These are phyloP conservation scores for Colletotrichum sublineola DNA, from an alignment of 2,329 filamentous ascomycete species.

Conservation along the genomic window DNA sequence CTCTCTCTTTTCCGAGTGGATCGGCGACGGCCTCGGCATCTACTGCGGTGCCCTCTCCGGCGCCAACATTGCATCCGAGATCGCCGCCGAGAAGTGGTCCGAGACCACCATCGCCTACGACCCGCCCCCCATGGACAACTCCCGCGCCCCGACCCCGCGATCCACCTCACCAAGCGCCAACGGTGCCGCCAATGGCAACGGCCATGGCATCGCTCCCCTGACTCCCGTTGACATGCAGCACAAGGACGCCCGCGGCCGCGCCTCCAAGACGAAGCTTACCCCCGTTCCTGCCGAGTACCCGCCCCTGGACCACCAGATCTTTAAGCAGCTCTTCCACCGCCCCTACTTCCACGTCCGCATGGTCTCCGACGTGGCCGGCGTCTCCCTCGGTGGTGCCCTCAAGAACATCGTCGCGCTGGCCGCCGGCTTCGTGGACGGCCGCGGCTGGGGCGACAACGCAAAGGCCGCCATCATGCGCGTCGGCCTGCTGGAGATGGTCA, in stretches of 20 bases:
- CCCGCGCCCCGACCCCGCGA: slow-evolving; percentile 75
- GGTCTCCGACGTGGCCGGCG: slow-evolving; percentile 94
- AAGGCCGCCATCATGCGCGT: slow-evolving; percentile 99
- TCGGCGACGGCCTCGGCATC: slow-evolving; percentile 90
- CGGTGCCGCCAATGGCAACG: slow-evolving; percentile 58
- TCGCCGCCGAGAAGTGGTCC: slow-evolving; percentile 95
- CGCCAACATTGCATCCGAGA: slow-evolving; percentile 95
- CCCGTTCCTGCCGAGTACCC: slow-evolving; percentile 86
- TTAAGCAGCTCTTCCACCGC: slow-evolving; percentile 91
- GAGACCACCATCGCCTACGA: slow-evolving; percentile 98
- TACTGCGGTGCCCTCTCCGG: slow-evolving; percentile 97
- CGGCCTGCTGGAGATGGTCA: slow-evolving; percentile 95
- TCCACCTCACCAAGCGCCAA: slow-evolving; percentile 62
- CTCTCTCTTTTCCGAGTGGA: slow-evolving; percentile 93
- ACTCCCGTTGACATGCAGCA: slow-evolving; percentile 70
- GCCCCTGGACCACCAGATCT: slow-evolving; percentile 84
- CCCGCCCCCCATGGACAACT: slow-evolving; percentile 86
- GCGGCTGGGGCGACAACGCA: slow-evolving; percentile 98
- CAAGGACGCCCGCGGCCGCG: slow-evolving; percentile 76
- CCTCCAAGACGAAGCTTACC: slow-evolving; percentile 77
- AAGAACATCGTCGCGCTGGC: slow-evolving; percentile 98
- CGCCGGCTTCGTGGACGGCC: slow-evolving; percentile 93
- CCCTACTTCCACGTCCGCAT: slow-evolving; percentile 98
- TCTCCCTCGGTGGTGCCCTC: slow-evolving; percentile 91
- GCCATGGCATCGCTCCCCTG: slow-evolving; percentile 51